Base-by-base conservation (phyloP, 371 early-diverging fungal genomes). In the Synchytrium microbalum region DNA sequence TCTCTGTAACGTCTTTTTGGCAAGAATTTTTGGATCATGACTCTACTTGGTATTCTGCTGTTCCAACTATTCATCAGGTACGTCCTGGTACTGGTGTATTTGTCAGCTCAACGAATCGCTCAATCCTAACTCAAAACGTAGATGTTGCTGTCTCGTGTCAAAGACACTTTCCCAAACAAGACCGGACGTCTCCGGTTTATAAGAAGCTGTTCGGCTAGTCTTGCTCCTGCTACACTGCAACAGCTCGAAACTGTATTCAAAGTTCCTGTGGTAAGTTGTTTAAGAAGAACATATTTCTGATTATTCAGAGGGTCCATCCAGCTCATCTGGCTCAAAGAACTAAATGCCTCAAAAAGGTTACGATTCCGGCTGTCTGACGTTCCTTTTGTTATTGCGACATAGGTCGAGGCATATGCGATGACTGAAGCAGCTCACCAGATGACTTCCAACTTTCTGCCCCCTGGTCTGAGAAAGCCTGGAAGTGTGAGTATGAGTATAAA, bases 391-490 rank as follows among this genome's bases (percentile, higher is more conserved):
- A 5, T 38, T 19, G 46, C 5, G 19, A 38, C 19, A 5, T 19
- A 38, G 46, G 46, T 23, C 23, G 27, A 89, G 71, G 91, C 93
- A 0, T 93, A 93, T 67, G 92, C 93, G 13, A 92, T 93, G 93
- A 91, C 93, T 1, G 94, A 93, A 73, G 90, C 92, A 0, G 77
- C 92, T 24, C 94, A 93, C 72, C 92, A 90, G 73, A 89, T 93
- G 86, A 84, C 88, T 33, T 88, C 90, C 24, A 92, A 92, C 69
- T 90, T 88, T 54, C 71, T 92, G 26, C 92, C 92, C 3, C 86
- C 84, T 19, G 80, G 79, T 3, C 67, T 70, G 14, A 88, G 86
- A 66, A 91, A 90, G 69, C 82, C 92, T 8, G 93, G 91, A 2
- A 69, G 70, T 3, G 72, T 38, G 51, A 16, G 14, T n/a, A 14